Base-by-base conservation (phyloP, 139 green algal genomes). In the Yamagishiella unicocca region DNA sequence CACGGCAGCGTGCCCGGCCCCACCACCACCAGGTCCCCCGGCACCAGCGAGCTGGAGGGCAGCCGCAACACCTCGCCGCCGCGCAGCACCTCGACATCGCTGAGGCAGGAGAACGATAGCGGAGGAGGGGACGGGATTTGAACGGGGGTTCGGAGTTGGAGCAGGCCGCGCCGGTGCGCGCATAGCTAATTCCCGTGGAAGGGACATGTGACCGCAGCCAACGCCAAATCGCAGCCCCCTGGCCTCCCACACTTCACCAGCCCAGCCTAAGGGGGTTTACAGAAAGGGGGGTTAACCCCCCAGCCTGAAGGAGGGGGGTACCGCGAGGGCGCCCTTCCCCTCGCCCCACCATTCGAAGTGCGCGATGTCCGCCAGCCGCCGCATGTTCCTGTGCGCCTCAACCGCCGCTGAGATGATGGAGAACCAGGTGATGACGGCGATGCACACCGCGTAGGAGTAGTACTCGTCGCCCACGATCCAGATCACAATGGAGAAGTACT, bases 21-120 rank as follows among this genome's bases (percentile, higher is more conserved):
- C 10, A 96, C 27, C 70, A 91, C 90, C n/a, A 96, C 68, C 29
- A 96, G 55, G 68, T 96, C 94, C 2, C 94, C 94, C 1, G 91
- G 92, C 42, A 94, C 92, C 72, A 94, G 83, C 31, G 9, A 54
- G 10, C 45, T 25, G 24, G 92, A 93, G 50, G 87, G 42, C 74
- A 91, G 53, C 19, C 35, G 61, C 37, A 74, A 31, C n/a, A 92
- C 90, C 25, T 62, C 25, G 67, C 89, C 91, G 29, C 43, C 68
- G 46, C 89, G 87, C 19, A 92, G 61, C 55, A 92, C 87, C 40
- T 93, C 87, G 33, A 91, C 89, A 64, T 92, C 81, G 40, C 87
- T 91, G 87, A 24, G 62, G 42, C 46, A 31, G 17, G 38, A 12
- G 50, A 35, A 17, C 6, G 46, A 35, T 25, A 50, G 1, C 29